phyloP scores from a whole-genome alignment of 140 eudicot genomes.

The Erigeron philadelphicus region DNA sequence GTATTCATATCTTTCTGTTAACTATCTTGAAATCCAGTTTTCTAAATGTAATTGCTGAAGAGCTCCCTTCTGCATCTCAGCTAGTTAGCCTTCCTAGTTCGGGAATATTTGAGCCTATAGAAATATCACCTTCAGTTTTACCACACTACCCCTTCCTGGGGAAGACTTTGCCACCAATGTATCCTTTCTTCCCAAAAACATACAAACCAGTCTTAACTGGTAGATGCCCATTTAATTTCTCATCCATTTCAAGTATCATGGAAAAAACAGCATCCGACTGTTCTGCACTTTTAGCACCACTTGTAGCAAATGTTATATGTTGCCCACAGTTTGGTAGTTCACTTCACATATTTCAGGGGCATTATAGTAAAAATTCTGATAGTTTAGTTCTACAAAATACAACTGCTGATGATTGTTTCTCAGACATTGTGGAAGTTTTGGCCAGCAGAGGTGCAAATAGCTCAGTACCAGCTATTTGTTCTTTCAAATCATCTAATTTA shows the following conservation, averaged over 20 bases:
- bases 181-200: conserved; percentile 69
- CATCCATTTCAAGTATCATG: conserved; percentile 67
- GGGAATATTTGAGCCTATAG: conserved; percentile 67
- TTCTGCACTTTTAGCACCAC: conserved; percentile 60
- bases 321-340: conserved; percentile 85
- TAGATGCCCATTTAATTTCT: conserved; percentile 81
- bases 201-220: conserved; percentile 83
- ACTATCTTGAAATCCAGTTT: conserved; percentile 36
- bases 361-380: conserved; percentile 49
- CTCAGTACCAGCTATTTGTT: conserved; percentile 60
- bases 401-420: conserved; percentile 78
- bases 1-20: conserved; percentile 37
- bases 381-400: conserved; percentile 55
- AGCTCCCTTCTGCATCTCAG: conserved; percentile 37
- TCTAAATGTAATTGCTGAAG: conserved; percentile 29
- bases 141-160: conserved; percentile 58
- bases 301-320: conserved; percentile 80
- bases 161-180: conserved; percentile 64
- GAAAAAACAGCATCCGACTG: conserved; percentile 87
- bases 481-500: conserved; percentile 57
- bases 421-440: conserved; percentile 65
- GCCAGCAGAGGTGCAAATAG: conserved; percentile 88
- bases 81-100: conserved; percentile 59
- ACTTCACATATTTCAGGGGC: conserved; percentile 79
- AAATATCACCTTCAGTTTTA: conserved; percentile 82